Conservation (phyloP, 371 early-diverging fungal species). For the Batkoa obscura region DNA sequence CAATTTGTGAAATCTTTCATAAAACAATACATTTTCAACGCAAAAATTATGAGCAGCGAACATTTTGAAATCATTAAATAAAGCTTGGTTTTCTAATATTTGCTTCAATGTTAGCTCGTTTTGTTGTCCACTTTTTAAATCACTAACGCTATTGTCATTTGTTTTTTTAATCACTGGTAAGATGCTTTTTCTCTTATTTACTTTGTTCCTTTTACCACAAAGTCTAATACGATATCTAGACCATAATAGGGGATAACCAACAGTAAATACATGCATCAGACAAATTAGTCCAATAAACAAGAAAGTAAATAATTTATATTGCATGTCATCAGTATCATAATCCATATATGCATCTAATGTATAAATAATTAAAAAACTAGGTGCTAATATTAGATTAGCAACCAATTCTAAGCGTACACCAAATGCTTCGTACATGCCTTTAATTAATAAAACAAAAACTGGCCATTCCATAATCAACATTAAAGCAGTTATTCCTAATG, state of each 20-base stretch:
- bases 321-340: neutral
- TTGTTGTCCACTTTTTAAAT: no score
- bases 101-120: neutral
- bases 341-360: neutral
- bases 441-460: neutral
- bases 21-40: constrained; percentile 4
- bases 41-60: constrained; percentile 4
- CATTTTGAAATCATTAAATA: neutral
- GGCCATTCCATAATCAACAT: neutral
- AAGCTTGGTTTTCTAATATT: neutral
- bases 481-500: neutral
- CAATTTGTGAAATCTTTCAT: neutral
- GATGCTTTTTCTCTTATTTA: no score
- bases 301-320: neutral
- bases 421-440: neutral
- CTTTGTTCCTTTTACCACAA: neutral
- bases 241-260: neutral
- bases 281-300: neutral
- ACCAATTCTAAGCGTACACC: neutral
- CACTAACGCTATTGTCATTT: neutral
- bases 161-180: neutral
- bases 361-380: neutral
- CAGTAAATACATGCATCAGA: neutral
- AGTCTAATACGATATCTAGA: neutral
- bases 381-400: neutral